A percentile compares a stretch with the other conserved stretches of the same genome.
Evolutionary conservation across 2,329 filamentous ascomycete genomes (phyloP).

Genomic region (Epichloe baconii): DNA sequence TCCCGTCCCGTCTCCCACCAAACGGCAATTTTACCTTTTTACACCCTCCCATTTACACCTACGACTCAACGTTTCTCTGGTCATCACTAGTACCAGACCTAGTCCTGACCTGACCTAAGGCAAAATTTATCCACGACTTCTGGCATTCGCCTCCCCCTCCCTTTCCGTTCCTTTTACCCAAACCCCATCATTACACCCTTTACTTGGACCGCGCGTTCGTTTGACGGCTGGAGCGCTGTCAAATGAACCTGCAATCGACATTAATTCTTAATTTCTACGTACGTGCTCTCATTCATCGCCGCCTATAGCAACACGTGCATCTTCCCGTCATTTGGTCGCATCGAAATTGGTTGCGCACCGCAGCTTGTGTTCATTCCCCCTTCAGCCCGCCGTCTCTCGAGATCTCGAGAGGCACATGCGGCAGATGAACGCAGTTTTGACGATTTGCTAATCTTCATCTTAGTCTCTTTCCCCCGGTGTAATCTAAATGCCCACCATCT

Average conservation of each 20-base stretch:
- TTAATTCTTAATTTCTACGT: slow-evolving; percentile 50
- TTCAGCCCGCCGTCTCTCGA: not conserved
- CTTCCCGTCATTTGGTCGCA: not conserved
- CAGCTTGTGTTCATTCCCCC: not conserved
- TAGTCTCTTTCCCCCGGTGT: slow-evolving; percentile 46
- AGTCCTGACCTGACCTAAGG: slow-evolving; percentile 1
- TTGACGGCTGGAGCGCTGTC: slow-evolving; percentile 78
- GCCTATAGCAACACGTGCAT: not conserved
- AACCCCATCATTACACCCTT: slow-evolving; percentile 10
- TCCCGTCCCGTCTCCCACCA: not conserved
- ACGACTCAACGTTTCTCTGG: slow-evolving; percentile 2
- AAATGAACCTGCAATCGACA: slow-evolving; percentile 92
- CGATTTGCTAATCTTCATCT: not conserved
- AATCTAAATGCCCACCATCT: slow-evolving; percentile 81
- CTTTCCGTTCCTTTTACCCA: slow-evolving; percentile 5
- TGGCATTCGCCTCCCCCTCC: slow-evolving; percentile 4
- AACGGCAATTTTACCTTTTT: not conserved
- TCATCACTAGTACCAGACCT: not conserved
- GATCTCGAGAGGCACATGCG: not conserved
- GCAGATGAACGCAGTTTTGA: not conserved
- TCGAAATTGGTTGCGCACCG: not conserved
- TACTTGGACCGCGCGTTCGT: slow-evolving; percentile 61
- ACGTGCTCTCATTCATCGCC: slow-evolving; percentile 22
- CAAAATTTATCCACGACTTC: not conserved
- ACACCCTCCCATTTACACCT: not conserved